A percentile compares a stretch with the other conserved stretches of the same genome.
Conservation (phyloP, 805 yeast genomes). For the Candida tallmaniae region DNA sequence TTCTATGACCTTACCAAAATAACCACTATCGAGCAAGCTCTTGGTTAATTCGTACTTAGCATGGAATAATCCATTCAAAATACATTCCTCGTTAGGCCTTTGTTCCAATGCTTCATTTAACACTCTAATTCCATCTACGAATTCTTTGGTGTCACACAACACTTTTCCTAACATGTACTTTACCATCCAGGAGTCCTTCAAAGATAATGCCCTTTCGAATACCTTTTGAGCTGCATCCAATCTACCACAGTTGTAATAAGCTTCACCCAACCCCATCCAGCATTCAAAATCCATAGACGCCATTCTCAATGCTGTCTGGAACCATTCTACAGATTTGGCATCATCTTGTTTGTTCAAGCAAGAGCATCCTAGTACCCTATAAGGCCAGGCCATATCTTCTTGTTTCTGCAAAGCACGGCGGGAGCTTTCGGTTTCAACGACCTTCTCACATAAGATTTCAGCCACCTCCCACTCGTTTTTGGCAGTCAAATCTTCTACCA, state of each 20-base stretch:
- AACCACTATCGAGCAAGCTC: constrained; percentile 53
- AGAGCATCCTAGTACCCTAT: constrained; percentile 77
- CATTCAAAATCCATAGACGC: constrained; percentile 65
- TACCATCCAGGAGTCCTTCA: constrained; percentile 58
- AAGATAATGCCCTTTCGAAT: constrained; percentile 56
- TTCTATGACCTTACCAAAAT: constrained; percentile 59
- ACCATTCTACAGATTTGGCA: constrained; percentile 79
- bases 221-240: constrained; percentile 84
- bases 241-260: constrained; percentile 80
- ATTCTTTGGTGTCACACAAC: constrained; percentile 60
- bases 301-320: constrained; percentile 78
- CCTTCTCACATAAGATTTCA: constrained; percentile 62
- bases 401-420: constrained; percentile 39
- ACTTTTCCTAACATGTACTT: constrained; percentile 65
- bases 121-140: constrained; percentile 50
- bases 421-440: constrained; percentile 61
- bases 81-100: constrained; percentile 46
- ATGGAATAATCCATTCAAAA: constrained; percentile 50
- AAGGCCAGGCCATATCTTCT: constrained; percentile 71
- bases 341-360: constrained; percentile 67
- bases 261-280: constrained; percentile 98
- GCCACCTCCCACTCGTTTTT: constrained; percentile 81
- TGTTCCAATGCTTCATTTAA: constrained; percentile 39
- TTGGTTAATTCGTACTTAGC: constrained; percentile 53
- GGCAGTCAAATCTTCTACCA: constrained; percentile 66